Base-by-base conservation (phyloP, 116 monocot genomes). In the Trichopus zeylanicus region DNA sequence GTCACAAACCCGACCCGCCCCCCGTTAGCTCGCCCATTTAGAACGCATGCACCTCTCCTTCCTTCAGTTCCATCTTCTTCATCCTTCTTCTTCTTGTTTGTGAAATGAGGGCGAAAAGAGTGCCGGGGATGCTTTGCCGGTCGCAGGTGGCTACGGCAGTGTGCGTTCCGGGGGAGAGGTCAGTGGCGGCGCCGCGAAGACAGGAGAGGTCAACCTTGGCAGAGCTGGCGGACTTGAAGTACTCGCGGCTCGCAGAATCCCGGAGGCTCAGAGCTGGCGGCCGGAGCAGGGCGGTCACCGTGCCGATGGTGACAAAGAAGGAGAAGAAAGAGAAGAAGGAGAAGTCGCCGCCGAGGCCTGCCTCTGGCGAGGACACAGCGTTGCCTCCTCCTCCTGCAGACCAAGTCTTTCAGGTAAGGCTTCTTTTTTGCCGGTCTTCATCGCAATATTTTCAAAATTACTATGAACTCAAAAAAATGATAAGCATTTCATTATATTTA, bases 131-230 rank as follows among this genome's bases (percentile, higher is more conserved):
- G 42, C 66, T 76, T 20, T 85, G 90, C 79, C 72, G 79, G 51
- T 85, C 90, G 6, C 73, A 76, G 13, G 78, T 73, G 21, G 69
- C 90, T n/a, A 85, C 85, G 29, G 81, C 85, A 5, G 82, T 79
- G 19, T 84, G 89, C 67, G 38, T 73, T 9, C 72, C 83, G 29
- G 65, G 80, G 8, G 80, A 83, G 13, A 26, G 70, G 27, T 65
- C 78, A 7, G 53, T 64, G 73, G 62, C 77, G 37, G 27, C 46
- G 11, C 31, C 74, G 22, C 53, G 64, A 49, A 25, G 71, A 26
- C 28, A 66, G 11, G 66, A 72, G 53, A 34, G 78, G 51, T 69
- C 42, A 42, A 13, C 12, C 13, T 4, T 9, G 19, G 46, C 34
- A n/a, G 70, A 42, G 13, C 42, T 16, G 3, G 29, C 67, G 19